Base-by-base conservation (phyloP, 192 early-diverging fungal genomes). In the Backusella mclennaniae region DNA sequence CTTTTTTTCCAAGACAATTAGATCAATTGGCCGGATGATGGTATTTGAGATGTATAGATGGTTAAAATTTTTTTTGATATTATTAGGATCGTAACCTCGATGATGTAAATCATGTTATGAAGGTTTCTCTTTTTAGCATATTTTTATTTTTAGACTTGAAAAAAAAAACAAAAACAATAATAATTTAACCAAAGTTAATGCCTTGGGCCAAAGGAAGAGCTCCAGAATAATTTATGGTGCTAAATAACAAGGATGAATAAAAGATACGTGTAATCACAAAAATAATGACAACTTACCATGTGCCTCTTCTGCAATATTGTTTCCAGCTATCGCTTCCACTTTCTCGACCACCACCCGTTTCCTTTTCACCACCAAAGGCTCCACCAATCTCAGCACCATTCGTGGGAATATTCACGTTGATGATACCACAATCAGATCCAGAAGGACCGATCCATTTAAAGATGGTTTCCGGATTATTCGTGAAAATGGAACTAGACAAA, bases 361-460 rank as follows among this genome's bases (percentile, higher is more conserved):
- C 97, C 88, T 98, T 98, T 86, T 98, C 95, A 69, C 97, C 97
- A 59, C 97, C 97, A 86, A 98, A 97, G 6, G 97, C 97, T 56
- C 96, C 95, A 49, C 97, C 97, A 84, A 98, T 96, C 87, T 98
- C 97, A 35, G 97, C 96, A 52, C 97, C 97, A 84, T 94, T 96
- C 71, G 97, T 97, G 31, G 97, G 96, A 77, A 98, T 93, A 88
- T 98, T 98, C 73, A 96, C 92, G 84, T 97, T 97, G 82, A 96
- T 94, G 36, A 93, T 93, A 69, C 95, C 95, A 73, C 94, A 96
- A 86, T 98, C 96, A 19, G 95, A 95, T 44, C 96, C 96, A 15
- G 87, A 78, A 33, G 96, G 92, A 15, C 96, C 95, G 75, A 93
- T 95, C 96, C 96, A 98, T 80, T 91, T 92, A 90, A 96, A 97